These are phyloP conservation scores for Penicillium lagena DNA, from an alignment of 495 filamentous ascomycete species.

Conservation along the genomic window DNA sequence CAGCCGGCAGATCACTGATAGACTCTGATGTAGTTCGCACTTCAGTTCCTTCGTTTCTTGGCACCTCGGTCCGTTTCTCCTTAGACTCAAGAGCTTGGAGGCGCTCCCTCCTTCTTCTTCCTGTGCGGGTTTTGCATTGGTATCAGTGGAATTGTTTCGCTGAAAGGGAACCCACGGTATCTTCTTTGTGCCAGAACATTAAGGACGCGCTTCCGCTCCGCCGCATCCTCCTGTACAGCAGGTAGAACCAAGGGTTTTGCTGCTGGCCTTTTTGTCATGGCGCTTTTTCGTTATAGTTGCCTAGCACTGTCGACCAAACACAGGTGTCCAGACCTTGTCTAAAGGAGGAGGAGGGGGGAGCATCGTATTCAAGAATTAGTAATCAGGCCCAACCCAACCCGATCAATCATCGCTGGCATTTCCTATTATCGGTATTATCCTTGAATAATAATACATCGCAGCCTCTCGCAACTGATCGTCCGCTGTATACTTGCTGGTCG, in stretches of 20 bases:
- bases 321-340: too few relatives aligned
- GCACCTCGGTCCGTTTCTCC: not conserved
- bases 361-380: too few relatives aligned
- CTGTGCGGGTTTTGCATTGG: not conserved
- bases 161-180: slow-evolving; percentile 29
- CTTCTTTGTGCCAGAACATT: slow-evolving; percentile 44
- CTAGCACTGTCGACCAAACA: too few relatives aligned
- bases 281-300: too few relatives aligned
- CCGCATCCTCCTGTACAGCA: slow-evolving; percentile 26
- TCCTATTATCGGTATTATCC: too few relatives aligned
- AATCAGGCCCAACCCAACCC: too few relatives aligned
- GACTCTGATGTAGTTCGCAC: too few relatives aligned
- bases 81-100: slow-evolving; percentile 4
- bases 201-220: slow-evolving; percentile 41
- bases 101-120: slow-evolving; percentile 4
- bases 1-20: not conserved
- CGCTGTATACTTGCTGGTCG: too few relatives aligned
- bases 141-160: not conserved
- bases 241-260: slow-evolving; percentile 15
- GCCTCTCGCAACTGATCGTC: too few relatives aligned
- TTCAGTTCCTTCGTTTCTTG: not conserved
- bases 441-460: too few relatives aligned
- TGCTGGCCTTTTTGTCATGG: slow-evolving; percentile 3
- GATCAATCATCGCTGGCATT: too few relatives aligned
- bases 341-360: too few relatives aligned